A percentile compares a stretch with the other conserved stretches of the same genome.
phyloP scores from a whole-genome alignment of 1,284 basidiomycete species.

The Papiliotrema nemorosa region DNA sequence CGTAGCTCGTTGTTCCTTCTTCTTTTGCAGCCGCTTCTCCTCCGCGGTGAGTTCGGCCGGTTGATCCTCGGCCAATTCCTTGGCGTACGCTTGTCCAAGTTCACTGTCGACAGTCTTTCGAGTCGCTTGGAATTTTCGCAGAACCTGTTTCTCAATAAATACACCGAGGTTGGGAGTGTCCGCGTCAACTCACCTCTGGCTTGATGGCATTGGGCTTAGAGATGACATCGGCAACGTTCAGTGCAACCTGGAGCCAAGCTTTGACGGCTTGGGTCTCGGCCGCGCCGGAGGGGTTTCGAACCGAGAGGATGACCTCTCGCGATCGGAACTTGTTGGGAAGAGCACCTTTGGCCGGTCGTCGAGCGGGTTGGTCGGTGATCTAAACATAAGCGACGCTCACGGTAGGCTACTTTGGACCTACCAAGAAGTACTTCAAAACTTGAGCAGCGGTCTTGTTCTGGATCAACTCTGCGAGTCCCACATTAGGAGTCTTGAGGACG shows the following conservation, averaged over 20 bases:
- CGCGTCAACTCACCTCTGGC: conserved; percentile 56
- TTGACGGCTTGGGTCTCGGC: conserved; percentile 55
- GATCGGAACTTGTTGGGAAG: conserved; percentile 54
- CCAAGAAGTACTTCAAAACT: conserved; percentile 66
- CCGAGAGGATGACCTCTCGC: conserved; percentile 68
- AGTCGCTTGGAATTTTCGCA: conserved; percentile 65
- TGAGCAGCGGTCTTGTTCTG: conserved; percentile 55
- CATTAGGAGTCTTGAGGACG: conserved; percentile 63
- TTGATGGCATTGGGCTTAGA: conserved; percentile 57
- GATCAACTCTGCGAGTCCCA: conserved; percentile 60
- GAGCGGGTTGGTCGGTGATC: conserved; percentile 78
- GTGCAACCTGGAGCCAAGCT: conserved; percentile 63
- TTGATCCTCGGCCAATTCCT: conserved; percentile 61
- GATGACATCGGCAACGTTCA: conserved; percentile 69
- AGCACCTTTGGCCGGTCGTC: conserved; percentile 58
- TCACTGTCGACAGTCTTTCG: conserved; percentile 64
- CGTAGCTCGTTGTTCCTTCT: conserved; percentile 66
- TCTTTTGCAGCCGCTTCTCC: conserved; percentile 68
- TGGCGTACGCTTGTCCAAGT: conserved; percentile 35
- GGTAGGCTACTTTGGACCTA: conserved; percentile 55
- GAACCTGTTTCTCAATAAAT: conserved; percentile 52
- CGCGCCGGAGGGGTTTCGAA: conserved; percentile 57
- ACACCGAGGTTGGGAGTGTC: background rate
- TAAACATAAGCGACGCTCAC: conserved; percentile 27
- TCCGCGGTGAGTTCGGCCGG: conserved; percentile 53